Evolutionary conservation across 2,329 filamentous ascomycete genomes (phyloP).

Genomic region (Claviceps capensis): DNA sequence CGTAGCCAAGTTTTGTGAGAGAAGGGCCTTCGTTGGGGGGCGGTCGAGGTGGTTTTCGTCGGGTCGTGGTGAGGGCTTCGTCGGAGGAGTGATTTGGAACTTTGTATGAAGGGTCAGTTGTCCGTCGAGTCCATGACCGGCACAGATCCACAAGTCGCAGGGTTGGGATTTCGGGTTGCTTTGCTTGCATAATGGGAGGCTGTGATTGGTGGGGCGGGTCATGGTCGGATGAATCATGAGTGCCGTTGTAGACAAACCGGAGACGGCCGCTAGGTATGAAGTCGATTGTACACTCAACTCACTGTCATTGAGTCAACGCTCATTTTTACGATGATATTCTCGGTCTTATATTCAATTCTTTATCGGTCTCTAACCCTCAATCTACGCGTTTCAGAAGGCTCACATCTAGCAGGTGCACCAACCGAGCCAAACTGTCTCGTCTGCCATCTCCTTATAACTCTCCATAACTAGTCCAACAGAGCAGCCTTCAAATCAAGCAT

Average conservation of each 20-base stretch:
- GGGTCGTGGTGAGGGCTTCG: constrained; percentile 1
- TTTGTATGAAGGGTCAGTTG: too few species aligned
- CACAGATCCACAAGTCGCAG: background rate
- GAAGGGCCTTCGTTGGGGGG: background rate
- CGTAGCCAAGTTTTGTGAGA: constrained; percentile 30
- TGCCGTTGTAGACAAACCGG: background rate
- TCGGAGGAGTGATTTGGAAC: constrained; percentile 12
- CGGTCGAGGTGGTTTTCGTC: constrained; percentile 8
- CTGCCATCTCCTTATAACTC: too few species aligned
- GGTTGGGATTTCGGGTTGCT: background rate
- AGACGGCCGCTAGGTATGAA: too few species aligned
- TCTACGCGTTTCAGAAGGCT: too few species aligned
- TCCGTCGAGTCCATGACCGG: background rate
- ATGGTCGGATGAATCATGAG: constrained; percentile 8
- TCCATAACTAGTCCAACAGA: background rate
- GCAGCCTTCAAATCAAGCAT: constrained; percentile 1
- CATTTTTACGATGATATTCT: too few species aligned
- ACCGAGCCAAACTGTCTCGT: too few species aligned
- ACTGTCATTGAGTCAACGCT: too few species aligned
- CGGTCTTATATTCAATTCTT: too few species aligned
- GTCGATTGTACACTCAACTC: too few species aligned
- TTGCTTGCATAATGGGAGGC: constrained; percentile 13
- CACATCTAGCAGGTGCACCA: too few species aligned
- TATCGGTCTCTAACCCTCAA: too few species aligned
- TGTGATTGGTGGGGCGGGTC: constrained; percentile 12